These are phyloP conservation scores for Colletotrichum liriopes DNA, from an alignment of 2,329 filamentous ascomycete genomes.

Conservation along the genomic window DNA sequence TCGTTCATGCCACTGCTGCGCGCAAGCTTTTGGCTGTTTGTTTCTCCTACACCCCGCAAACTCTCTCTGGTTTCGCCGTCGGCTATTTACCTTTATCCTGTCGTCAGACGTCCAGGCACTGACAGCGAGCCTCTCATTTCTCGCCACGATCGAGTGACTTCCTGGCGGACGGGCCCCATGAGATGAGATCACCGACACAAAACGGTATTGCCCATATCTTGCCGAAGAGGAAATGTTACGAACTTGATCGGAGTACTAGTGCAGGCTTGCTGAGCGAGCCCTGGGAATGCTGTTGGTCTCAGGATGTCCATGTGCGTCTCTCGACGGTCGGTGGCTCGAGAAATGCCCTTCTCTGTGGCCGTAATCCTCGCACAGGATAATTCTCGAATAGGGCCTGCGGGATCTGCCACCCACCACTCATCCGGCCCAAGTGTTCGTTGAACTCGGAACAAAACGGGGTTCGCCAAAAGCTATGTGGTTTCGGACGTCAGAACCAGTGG, in stretches of 20 bases:
- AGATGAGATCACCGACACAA: slow-evolving; percentile 28
- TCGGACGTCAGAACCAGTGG: slow-evolving; percentile 13
- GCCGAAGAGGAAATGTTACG: background rate
- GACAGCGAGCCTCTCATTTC: slow-evolving; percentile 24
- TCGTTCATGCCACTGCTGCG: slow-evolving; percentile 31
- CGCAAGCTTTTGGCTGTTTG: slow-evolving; percentile 22
- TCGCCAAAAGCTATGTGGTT: slow-evolving; percentile 10
- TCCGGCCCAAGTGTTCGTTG: slow-evolving; percentile 15
- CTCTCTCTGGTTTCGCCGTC: background rate
- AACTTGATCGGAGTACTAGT: background rate
- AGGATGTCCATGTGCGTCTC: background rate
- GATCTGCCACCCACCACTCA: slow-evolving; percentile 11
- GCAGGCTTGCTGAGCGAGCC: background rate
- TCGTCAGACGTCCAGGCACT: slow-evolving; percentile 22
- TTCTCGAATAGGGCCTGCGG: slow-evolving; percentile 1
- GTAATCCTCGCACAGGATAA: background rate
- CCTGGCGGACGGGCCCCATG: slow-evolving; percentile 11
- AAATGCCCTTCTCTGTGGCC: background rate
- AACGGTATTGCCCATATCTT: background rate
- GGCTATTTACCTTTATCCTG: slow-evolving; percentile 4
- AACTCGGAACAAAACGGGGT: slow-evolving; percentile 1
- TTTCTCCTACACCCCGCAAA: slow-evolving; percentile 31
- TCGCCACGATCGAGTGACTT: slow-evolving; percentile 25
- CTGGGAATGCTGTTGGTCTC: background rate
- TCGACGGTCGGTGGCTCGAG: background rate